Conservation (phyloP, 345 rosid species). For the Sonneratia caseolaris region DNA sequence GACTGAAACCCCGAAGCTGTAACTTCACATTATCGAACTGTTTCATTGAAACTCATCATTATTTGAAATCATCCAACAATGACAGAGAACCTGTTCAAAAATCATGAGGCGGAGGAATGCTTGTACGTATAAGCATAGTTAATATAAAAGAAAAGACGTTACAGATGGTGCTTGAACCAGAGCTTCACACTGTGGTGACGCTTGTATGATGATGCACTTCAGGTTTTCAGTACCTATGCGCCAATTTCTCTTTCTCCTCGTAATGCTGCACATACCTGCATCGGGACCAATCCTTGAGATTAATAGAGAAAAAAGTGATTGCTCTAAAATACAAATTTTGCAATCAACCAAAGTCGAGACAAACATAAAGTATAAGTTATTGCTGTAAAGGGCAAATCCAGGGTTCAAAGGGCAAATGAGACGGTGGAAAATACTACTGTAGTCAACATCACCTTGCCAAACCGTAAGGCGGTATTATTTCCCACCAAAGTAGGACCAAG, state of each 20-base stretch:
- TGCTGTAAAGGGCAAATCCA: no score
- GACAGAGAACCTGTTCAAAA: not conserved
- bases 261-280: conserved; percentile 45
- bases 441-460: no score
- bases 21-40: not conserved
- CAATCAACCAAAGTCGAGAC: no score
- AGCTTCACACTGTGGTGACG: not conserved
- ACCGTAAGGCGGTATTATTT: not conserved
- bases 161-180: not conserved
- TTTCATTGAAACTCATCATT: not conserved
- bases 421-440: no score
- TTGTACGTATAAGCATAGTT: not conserved
- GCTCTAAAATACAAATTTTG: no score
- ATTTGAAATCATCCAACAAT: not conserved
- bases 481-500: not conserved
- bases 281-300: not conserved
- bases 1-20: not conserved
- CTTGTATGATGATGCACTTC: not conserved
- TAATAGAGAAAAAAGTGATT: not conserved
- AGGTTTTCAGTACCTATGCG: conserved; percentile 41
- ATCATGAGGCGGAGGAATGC: not conserved
- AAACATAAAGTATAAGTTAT: not conserved
- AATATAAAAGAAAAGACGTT: not conserved
- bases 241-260: conserved; percentile 50
- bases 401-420: no score